Base-by-base conservation (phyloP, 768 basidiomycete genomes). In the Strobilomyces dryophilus region DNA sequence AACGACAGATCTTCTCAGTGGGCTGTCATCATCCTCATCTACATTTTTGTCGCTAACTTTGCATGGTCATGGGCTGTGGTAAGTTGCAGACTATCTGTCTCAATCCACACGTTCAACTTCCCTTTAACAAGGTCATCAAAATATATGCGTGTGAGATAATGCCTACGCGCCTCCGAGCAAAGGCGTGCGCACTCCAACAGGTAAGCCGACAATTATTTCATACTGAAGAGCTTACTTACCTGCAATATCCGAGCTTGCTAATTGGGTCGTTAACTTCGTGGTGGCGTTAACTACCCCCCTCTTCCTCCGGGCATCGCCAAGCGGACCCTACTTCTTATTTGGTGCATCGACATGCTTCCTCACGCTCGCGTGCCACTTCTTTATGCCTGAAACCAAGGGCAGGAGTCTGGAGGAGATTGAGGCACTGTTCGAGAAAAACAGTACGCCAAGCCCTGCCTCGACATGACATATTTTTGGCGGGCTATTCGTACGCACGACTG, bases 261-360 rank as follows among this genome's bases (percentile, higher is more conserved):
- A 67, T 49, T 69, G 61, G 62, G 50, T 58, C 32, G 65, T 77
- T 20, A 78, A 78, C 63, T 77, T 73, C 57, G 47, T 66, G 31
- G 72, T 79, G 52, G 75, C 78, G 10, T 66, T 76, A 59, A 70
- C 76, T 21, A 75, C 77, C 14, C 76, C 78, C 17, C 61, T 76
- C 32, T 80, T 79, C 67, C 72, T 79, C 45, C 63, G 67, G 4
- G 61, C 67, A 42, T 77, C 74, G 8, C 68, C 72, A 8, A 79
- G 72, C 2, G 77, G 75, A 2, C 75, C 76, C 1, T 79, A 78
- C 58, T 79, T 79, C 63, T 60, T 78, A 42, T 79, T 77, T 49
- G 73, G 74, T 26, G 57, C 58, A n/a, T 72, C 67, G 43, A 61
- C 70, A 17, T 65, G 70, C 39, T 52, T 77, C 40, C 69, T 71